Evolutionary conservation across 176 grass and related monocot species (phyloP).

Genomic region (Carex parvula): DNA sequence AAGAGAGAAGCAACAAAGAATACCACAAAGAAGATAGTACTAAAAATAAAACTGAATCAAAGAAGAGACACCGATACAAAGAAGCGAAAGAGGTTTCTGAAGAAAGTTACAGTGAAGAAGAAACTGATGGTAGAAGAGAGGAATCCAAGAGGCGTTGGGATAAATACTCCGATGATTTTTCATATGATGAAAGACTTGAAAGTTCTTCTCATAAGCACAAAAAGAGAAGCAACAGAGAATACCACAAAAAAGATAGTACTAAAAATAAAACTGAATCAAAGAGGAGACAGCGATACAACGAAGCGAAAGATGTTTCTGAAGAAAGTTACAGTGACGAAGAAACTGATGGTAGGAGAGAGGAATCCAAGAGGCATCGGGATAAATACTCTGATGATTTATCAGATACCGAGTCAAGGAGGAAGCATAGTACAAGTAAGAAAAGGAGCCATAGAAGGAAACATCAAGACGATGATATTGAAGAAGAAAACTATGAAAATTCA

Average conservation of each 20-base stretch:
- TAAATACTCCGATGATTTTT: slow-evolving; percentile 28
- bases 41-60: not conserved
- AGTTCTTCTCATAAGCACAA: slow-evolving; percentile 28
- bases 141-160: slow-evolving; percentile 16
- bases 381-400: slow-evolving; percentile 32
- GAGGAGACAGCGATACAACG: slow-evolving; percentile 27
- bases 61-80: not conserved
- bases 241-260: slow-evolving; percentile 13
- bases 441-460: slow-evolving; percentile 33
- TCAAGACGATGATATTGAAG: slow-evolving; percentile 1
- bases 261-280: slow-evolving; percentile 12
- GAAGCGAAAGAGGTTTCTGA: slow-evolving; percentile 35
- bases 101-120: slow-evolving; percentile 14
- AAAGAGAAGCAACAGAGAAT: slow-evolving; percentile 27
- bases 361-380: slow-evolving; percentile 11
- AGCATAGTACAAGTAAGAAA: slow-evolving; percentile 33
- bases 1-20: slow-evolving; percentile 27
- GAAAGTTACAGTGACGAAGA: slow-evolving; percentile 27
- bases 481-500: slow-evolving; percentile 6
- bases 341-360: slow-evolving; percentile 25
- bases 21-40: slow-evolving; percentile 3
- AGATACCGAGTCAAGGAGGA: slow-evolving; percentile 1
- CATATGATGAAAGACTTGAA: slow-evolving; percentile 30
- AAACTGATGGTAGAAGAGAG: slow-evolving; percentile 16
- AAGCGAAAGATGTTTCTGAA: slow-evolving; percentile 20